Evolutionary conservation across 768 basidiomycete genomes (phyloP), one percentile per base, ranked within the genome.

Genomic region (Amanita pseudoporphyria): DNA sequence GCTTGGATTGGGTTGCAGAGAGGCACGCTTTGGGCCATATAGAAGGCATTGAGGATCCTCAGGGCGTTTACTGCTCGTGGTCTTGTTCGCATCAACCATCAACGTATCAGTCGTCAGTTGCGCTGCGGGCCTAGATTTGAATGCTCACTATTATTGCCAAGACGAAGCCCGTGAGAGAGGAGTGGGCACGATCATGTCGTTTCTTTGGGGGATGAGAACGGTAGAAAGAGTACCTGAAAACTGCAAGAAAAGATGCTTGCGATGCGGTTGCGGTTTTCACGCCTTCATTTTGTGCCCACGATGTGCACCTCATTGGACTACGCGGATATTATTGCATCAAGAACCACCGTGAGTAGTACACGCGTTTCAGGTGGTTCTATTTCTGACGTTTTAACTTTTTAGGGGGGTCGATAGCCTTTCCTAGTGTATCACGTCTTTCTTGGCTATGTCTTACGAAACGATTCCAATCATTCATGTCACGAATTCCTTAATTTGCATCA

Each of bases 281-380:
- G 31, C 13, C 21, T 42, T 24, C 33, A 32, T 50, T 42, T 35
- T n/a, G 12, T 32, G 19, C 32, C 30, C 39, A 50, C 40, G 49
- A 43, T 50, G 40, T 18, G n/a, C 31, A 37, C 33, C 32, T 24
- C 19, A 21, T 28, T 7, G 32, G 38, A 39, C 26, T 40, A 50
- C 40, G 30, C 49, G 49, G 49, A 43, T 50, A 43, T 50, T 50
- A 50, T 42, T 35, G 41, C 41, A 43, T 50, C 32, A 35, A 50
- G 41, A 43, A 50, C 38, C 39, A 16, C 31, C 33, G 22, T 39
- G 40, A 22, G 36, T 36, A n/a, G 19, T 19, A 6, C 49, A 32
- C 31, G 49, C 49, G 21, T 40, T 48, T 38, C 47, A 40, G 19
- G 30, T 39, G 49, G 40, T 36, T 43, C 49, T 41, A 41, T 41